A percentile compares a stretch with the other conserved stretches of the same genome.
Evolutionary conservation across 2,329 filamentous ascomycete genomes (phyloP).

Genomic region (Colletotrichum sojae): DNA sequence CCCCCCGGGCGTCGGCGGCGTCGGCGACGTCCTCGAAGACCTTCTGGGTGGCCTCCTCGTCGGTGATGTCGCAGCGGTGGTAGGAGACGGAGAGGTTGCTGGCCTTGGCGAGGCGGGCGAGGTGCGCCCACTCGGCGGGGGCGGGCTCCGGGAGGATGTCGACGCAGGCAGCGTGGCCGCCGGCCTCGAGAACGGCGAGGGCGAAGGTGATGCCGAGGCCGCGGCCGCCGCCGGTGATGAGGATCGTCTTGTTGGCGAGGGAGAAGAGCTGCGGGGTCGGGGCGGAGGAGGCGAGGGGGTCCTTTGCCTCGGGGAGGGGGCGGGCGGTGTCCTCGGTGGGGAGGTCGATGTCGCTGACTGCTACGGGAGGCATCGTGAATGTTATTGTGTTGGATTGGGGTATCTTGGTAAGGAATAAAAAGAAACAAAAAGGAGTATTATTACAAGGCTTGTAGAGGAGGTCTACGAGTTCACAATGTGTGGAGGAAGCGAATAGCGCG

Average conservation of each 20-base stretch:
- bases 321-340: conserved; percentile 44
- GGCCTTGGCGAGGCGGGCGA: conserved; percentile 57
- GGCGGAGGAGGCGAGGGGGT: conserved; percentile 49
- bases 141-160: conserved; percentile 58
- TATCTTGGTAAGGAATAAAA: conserved; percentile 8
- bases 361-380: conserved; percentile 42
- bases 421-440: conserved; percentile 2
- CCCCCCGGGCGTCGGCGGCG: conserved; percentile 48
- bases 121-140: conserved; percentile 55
- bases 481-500: background rate
- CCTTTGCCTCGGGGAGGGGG: conserved; percentile 47
- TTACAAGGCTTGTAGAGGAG: background rate
- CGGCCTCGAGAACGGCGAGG: conserved; percentile 63
- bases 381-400: background rate
- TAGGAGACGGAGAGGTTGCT: conserved; percentile 55
- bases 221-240: conserved; percentile 66
- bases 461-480: background rate
- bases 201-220: conserved; percentile 66
- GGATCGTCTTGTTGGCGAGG: conserved; percentile 59
- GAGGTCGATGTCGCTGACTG: conserved; percentile 49
- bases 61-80: conserved; percentile 62
- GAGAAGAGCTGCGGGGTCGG: conserved; percentile 57
- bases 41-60: conserved; percentile 55
- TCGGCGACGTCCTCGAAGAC: conserved; percentile 54
- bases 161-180: conserved; percentile 63